These are phyloP conservation scores for Thozetella sp. DNA, from an alignment of 495 filamentous ascomycete species.

Conservation along the genomic window DNA sequence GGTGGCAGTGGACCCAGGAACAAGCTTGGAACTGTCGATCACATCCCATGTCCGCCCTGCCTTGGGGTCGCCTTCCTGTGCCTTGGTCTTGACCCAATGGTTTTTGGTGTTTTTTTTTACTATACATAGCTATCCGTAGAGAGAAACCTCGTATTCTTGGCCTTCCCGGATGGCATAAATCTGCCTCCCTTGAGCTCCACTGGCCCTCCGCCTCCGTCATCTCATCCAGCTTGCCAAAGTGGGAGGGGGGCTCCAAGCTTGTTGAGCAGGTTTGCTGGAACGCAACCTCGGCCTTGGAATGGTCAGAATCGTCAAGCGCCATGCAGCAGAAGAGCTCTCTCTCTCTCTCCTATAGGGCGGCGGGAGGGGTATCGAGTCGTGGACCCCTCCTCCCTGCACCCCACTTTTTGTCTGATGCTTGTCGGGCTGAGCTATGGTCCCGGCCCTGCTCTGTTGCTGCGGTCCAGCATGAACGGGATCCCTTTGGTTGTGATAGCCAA, in stretches of 20 bases:
- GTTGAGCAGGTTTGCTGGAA: neutral
- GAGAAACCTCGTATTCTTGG: neutral
- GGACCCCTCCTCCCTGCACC: neutral
- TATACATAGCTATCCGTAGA: no score
- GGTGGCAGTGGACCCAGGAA: neutral
- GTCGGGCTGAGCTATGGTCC: conserved; percentile 1
- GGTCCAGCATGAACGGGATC: neutral
- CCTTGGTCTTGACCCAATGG: no score
- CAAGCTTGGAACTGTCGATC: neutral
- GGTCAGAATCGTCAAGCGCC: neutral
- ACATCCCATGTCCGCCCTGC: no score
- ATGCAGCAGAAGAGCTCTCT: neutral
- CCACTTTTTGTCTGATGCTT: neutral
- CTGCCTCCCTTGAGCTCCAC: no score
- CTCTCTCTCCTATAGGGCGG: neutral
- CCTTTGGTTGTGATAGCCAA: neutral
- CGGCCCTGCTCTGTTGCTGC: neutral
- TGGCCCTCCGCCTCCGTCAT: no score
- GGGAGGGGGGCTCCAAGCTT: neutral
- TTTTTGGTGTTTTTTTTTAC: no score
- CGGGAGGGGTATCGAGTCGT: neutral
- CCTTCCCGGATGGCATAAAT: neutral
- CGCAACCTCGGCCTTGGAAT: neutral
- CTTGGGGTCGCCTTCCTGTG: neutral
- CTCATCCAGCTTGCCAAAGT: no score